Evolutionary conservation across 73 alveolate genomes (phyloP), one percentile per base, ranked within the genome.

Genomic region (Loxodes magnus): DNA sequence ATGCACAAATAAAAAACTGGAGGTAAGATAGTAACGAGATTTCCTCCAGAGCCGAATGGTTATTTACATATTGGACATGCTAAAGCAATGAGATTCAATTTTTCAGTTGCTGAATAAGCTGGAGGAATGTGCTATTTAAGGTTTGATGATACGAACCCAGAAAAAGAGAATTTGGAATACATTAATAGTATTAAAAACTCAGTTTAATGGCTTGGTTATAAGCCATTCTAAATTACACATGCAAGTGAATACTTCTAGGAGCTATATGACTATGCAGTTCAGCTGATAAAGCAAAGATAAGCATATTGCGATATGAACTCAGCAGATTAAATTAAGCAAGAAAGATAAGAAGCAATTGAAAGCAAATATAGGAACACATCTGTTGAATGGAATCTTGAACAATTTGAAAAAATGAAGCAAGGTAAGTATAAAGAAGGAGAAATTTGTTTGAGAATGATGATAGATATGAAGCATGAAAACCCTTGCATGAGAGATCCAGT

Each of bases 11-110:
- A 79, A 51, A 68, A 78, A 4, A 88, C 97, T 29, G 94, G 93
- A 23, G 96, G 96, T 15, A 77, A 92, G 64, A 66, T 94, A 28
- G 54, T 87, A 44, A 94, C 99, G 2, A 77, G 99, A 28, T 96
- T 96, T 87, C 99, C 99, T 1, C 99, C 99, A 5, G 99, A 96
- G 79, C 99, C 99, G 35, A 96, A 96, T 71, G 99, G 99, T 35
- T 96, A 87, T 57, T 87, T 96, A 52, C 99, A 96, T 65, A 88
- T 96, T 37, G 99, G 99, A 27, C 99, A 96, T 68, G 99, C 99
- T 7, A 96, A 96, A 69, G 94, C 99, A 35, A 96, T 96, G 91
- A 73, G 96, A 57, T 79, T 96, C 86, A 87, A 81, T 60, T 93
- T 93, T 51, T 80, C 83, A 20, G 59, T 82, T 42, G 99, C 99